Conservation (phyloP, 306 rosid genomes). For the Dalbergia oliveri region DNA sequence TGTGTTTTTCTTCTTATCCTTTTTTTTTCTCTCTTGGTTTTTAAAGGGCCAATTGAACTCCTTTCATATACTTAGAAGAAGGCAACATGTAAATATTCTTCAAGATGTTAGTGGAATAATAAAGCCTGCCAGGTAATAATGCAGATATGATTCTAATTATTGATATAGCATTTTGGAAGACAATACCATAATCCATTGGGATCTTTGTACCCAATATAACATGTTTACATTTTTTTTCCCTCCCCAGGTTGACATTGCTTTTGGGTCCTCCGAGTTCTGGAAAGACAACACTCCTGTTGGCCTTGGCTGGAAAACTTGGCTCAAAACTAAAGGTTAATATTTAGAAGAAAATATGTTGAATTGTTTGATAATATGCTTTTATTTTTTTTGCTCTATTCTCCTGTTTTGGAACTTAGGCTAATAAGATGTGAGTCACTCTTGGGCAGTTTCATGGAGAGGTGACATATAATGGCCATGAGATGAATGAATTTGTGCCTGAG, state of each 20-base stretch:
- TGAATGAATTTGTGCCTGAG: conserved; percentile 81
- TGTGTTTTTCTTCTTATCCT: no score
- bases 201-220: background rate
- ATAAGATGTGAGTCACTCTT: conserved; percentile 1
- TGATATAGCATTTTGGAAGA: background rate
- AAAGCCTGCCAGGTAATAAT: conserved; percentile 70
- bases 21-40: background rate
- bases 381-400: background rate
- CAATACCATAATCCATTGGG: background rate
- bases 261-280: conserved; percentile 93
- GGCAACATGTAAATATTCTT: conserved; percentile 55
- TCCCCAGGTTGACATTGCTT: conserved; percentile 74
- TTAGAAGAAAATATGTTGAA: background rate
- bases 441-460: conserved; percentile 65
- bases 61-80: conserved; percentile 38
- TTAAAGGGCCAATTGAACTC: conserved; percentile 45
- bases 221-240: conserved; percentile 5
- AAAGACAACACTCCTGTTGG: conserved; percentile 73
- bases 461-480: conserved; percentile 70
- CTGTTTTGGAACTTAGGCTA: background rate
- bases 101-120: conserved; percentile 76
- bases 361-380: background rate
- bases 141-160: background rate
- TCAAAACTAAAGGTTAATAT: conserved; percentile 60
- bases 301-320: conserved; percentile 78